Conservation (phyloP, 768 basidiomycete species). For the Ramaria sp. region DNA sequence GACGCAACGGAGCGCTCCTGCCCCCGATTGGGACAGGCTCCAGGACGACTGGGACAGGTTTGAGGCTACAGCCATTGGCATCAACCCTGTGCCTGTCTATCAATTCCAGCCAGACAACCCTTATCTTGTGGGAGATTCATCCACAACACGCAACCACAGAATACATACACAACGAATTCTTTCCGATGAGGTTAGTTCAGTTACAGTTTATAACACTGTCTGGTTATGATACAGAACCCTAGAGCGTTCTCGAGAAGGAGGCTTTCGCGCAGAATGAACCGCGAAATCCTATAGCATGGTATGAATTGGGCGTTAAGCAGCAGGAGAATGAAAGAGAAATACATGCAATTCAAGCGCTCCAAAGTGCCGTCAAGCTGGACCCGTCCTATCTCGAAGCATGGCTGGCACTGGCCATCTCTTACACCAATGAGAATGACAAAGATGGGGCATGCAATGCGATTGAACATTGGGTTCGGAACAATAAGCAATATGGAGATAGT, state of each 20-base stretch:
- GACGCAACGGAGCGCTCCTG: neutral
- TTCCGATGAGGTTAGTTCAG: slow-evolving; percentile 29
- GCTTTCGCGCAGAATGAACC: slow-evolving; percentile 78
- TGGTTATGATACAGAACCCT: slow-evolving; percentile 13
- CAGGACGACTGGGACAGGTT: slow-evolving; percentile 76
- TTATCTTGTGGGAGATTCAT: slow-evolving; percentile 54
- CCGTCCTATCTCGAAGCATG: slow-evolving; percentile 68
- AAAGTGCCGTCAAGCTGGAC: slow-evolving; percentile 72
- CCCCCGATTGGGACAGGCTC: slow-evolving; percentile 51
- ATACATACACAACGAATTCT: slow-evolving; percentile 22
- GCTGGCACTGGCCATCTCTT: slow-evolving; percentile 84
- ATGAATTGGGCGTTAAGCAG: slow-evolving; percentile 87
- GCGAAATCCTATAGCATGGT: slow-evolving; percentile 69
- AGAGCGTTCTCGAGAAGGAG: slow-evolving; percentile 86
- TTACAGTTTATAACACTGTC: neutral
- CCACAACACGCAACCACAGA: slow-evolving; percentile 39
- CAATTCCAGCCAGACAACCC: slow-evolving; percentile 73
- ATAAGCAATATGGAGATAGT: slow-evolving; percentile 35
- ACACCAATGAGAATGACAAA: slow-evolving; percentile 82
- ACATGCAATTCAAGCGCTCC: slow-evolving; percentile 78
- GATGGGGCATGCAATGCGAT: slow-evolving; percentile 69
- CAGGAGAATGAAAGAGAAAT: slow-evolving; percentile 96
- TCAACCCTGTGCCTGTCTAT: slow-evolving; percentile 47
- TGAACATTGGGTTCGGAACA: slow-evolving; percentile 68
- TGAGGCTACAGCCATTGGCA: slow-evolving; percentile 60